Conservation (phyloP, 2,329 filamentous ascomycete genomes). For the Beauveria brongniartii region DNA sequence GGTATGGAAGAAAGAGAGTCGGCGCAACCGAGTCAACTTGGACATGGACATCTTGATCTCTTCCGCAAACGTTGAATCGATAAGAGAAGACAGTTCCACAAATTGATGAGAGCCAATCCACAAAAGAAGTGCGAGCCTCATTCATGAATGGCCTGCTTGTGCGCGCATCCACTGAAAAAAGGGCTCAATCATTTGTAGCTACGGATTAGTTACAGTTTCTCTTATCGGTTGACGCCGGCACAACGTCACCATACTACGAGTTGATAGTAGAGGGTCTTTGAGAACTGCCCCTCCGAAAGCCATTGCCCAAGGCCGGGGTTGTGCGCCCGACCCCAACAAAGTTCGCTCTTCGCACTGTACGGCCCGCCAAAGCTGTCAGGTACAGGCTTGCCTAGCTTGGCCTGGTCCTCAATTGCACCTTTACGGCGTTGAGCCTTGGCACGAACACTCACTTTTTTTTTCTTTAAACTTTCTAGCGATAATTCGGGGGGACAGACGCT, state of each 20-base stretch:
- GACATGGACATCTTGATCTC: not conserved
- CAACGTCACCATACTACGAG: not conserved
- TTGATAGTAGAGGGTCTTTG: not conserved
- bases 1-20: not conserved
- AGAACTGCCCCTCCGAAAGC: not conserved
- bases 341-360: slow-evolving; percentile 2
- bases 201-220: not conserved
- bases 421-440: not conserved
- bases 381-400: not conserved
- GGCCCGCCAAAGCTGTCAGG: not conserved
- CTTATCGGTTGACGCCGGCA: not conserved
- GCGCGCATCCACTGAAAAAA: not conserved
- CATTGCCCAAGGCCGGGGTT: not conserved
- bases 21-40: not conserved
- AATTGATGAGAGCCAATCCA: slow-evolving; percentile 6
- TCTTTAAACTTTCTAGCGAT: not conserved
- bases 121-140: not conserved
- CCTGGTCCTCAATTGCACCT: not conserved
- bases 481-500: not conserved
- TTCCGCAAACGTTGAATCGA: not conserved
- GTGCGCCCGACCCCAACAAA: not conserved
- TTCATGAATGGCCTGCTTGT: slow-evolving; percentile 1
- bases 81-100: slow-evolving; percentile 6
- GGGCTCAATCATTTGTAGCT: not conserved
- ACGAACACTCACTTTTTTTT: not conserved